Percentiles rank a stretch among this genome's conserved stretches.
Conservation (phyloP, 805 yeast genomes). For the Teunomyces lycoperdinae region DNA sequence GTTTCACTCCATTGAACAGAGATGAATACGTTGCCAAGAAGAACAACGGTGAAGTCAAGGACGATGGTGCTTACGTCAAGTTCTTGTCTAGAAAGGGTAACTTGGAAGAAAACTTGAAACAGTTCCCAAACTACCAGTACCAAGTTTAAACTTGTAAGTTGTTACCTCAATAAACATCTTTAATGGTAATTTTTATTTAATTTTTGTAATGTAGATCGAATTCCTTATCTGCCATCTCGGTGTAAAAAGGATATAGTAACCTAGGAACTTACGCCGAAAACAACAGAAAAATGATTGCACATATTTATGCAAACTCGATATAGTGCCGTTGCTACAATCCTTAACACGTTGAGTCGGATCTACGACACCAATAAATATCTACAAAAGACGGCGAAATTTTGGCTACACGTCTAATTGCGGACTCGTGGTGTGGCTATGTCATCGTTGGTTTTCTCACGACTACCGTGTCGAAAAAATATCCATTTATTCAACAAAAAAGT, state of each 20-base stretch:
- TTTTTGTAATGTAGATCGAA: background rate
- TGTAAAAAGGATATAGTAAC: too few species aligned
- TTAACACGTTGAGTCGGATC: too few species aligned
- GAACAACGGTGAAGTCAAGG: constrained; percentile 97
- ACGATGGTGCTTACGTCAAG: constrained; percentile 99
- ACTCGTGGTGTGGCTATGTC: background rate
- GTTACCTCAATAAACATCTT: constrained; percentile 3
- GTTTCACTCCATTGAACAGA: constrained; percentile 99
- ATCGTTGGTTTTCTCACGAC: background rate
- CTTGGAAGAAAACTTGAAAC: constrained; percentile 83
- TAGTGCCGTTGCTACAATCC: too few species aligned
- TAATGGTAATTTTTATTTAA: background rate
- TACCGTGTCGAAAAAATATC: background rate
- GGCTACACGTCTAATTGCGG: too few species aligned
- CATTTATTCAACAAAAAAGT: background rate
- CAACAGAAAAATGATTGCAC: too few species aligned
- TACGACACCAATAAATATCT: too few species aligned
- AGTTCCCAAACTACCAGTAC: constrained; percentile 86
- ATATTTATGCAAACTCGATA: too few species aligned
- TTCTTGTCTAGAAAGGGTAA: constrained; percentile 97
- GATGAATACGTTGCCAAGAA: constrained; percentile 92
- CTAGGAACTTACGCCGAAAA: too few species aligned
- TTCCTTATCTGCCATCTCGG: background rate
- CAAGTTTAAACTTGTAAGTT: constrained; percentile 32
- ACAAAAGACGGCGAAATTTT: too few species aligned